Evolutionary conservation across 345 rosid genomes (phyloP).

Genomic region (Bruguiera parviflora): DNA sequence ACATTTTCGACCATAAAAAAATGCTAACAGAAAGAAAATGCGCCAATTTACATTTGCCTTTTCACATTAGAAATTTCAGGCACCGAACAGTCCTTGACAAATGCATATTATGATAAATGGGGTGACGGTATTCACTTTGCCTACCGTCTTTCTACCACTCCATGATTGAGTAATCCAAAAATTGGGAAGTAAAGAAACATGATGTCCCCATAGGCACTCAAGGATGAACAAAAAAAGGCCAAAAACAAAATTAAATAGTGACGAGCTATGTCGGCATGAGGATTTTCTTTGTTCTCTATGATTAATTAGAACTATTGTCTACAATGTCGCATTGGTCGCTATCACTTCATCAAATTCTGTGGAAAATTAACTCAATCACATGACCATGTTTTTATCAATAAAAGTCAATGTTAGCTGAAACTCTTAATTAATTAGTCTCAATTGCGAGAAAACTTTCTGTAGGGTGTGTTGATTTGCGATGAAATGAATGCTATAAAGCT

Average conservation of each 20-base stretch:
- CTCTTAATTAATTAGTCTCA: not conserved
- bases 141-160: not conserved
- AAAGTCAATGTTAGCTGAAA: slow-evolving; percentile 20
- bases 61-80: too few species aligned
- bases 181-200: slow-evolving; percentile 24
- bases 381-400: slow-evolving; percentile 3
- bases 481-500: not conserved
- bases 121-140: too few species aligned
- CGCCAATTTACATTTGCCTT: too few species aligned
- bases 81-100: too few species aligned
- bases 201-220: slow-evolving; percentile 29
- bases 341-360: slow-evolving; percentile 33
- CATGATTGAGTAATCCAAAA: not conserved
- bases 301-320: slow-evolving; percentile 21
- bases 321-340: slow-evolving; percentile 16
- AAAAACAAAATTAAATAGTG: slow-evolving; percentile 2
- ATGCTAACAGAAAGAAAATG: too few species aligned
- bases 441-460: not conserved
- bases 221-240: slow-evolving; percentile 7
- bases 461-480: slow-evolving; percentile 1
- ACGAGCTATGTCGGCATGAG: slow-evolving; percentile 28
- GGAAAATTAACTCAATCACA: slow-evolving; percentile 10
- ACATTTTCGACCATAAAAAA: too few species aligned
- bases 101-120: too few species aligned
- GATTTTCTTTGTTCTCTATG: slow-evolving; percentile 13